Conservation (phyloP, 2,329 filamentous ascomycete species). For the Dichotomopilus funicola region DNA sequence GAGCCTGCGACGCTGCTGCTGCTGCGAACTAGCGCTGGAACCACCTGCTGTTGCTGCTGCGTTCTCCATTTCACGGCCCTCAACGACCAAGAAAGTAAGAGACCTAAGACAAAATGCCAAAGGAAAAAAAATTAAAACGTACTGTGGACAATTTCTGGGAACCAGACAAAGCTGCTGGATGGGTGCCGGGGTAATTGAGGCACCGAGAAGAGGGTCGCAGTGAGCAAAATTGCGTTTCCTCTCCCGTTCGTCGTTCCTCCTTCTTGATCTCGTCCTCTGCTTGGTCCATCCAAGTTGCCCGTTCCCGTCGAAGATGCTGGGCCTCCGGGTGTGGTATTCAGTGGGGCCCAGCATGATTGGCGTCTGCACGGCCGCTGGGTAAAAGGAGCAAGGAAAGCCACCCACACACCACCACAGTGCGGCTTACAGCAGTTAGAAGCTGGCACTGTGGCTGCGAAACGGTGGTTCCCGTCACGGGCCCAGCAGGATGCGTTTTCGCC, state of each 20-base stretch:
- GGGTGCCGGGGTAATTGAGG: conserved; percentile 20
- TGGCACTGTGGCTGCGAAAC: too few relatives aligned
- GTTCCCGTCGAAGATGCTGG: conserved; percentile 8
- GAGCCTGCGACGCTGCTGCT: conserved; percentile 46
- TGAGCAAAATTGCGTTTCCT: conserved; percentile 23
- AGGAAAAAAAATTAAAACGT: conserved; percentile 15
- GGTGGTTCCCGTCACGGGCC: too few relatives aligned
- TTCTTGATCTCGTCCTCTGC: conserved; percentile 21
- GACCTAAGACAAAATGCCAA: background rate
- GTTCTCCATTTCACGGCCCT: conserved; percentile 21
- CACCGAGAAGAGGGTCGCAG: conserved; percentile 19
- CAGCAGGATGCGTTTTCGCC: too few relatives aligned
- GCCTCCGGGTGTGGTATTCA: conserved; percentile 1
- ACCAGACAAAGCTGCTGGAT: conserved; percentile 16
- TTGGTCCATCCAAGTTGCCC: conserved; percentile 16
- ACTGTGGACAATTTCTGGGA: conserved; percentile 9
- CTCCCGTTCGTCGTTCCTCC: conserved; percentile 18
- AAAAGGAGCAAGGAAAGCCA: conserved; percentile 1
- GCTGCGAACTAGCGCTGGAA: conserved; percentile 38
- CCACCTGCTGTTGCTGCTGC: conserved; percentile 14
- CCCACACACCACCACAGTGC: conserved; percentile 7
- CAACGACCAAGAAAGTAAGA: conserved; percentile 5
- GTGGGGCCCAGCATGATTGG: conserved; percentile 10
- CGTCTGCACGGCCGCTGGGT: conserved; percentile 1
- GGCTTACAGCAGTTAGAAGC: background rate